Conservation (phyloP, 1,284 basidiomycete species). For the Ceratobasidium sp. region DNA sequence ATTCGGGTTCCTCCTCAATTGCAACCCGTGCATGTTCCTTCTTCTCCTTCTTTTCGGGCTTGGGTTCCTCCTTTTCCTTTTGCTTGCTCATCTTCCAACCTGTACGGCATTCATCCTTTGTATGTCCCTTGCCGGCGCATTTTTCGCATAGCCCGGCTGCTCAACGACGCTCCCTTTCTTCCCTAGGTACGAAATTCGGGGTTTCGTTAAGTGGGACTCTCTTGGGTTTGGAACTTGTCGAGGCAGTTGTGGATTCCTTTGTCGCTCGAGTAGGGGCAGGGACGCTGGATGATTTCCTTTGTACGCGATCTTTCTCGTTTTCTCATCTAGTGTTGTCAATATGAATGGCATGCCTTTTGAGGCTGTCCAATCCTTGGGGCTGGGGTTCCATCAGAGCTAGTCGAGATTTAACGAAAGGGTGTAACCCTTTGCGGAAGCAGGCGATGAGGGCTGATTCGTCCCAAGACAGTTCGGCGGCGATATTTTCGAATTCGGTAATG, state of each 20-base stretch:
- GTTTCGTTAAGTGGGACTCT: background rate
- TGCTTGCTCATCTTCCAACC: background rate
- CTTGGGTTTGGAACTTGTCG: too few relatives aligned
- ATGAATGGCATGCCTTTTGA: too few relatives aligned
- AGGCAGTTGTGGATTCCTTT: background rate
- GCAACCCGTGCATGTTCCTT: background rate
- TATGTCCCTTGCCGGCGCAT: too few relatives aligned
- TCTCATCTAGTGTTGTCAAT: too few relatives aligned
- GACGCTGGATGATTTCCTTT: too few relatives aligned
- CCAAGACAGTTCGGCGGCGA: background rate
- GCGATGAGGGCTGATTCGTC: background rate
- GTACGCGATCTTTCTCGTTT: too few relatives aligned
- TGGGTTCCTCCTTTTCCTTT: background rate
- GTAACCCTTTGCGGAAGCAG: background rate
- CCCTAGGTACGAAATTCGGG: background rate
- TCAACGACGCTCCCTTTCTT: conserved; percentile 1
- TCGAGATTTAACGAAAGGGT: conserved; percentile 4
- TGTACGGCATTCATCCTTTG: background rate
- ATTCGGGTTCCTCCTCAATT: background rate
- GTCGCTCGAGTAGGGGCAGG: background rate
- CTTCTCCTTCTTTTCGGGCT: background rate
- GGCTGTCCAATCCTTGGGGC: too few relatives aligned
- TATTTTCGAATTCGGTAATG: background rate
- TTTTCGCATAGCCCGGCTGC: too few relatives aligned
- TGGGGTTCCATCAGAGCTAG: too few relatives aligned